Evolutionary conservation across 2,329 filamentous ascomycete species (phyloP).

Genomic region (Thielaviopsis populi): DNA sequence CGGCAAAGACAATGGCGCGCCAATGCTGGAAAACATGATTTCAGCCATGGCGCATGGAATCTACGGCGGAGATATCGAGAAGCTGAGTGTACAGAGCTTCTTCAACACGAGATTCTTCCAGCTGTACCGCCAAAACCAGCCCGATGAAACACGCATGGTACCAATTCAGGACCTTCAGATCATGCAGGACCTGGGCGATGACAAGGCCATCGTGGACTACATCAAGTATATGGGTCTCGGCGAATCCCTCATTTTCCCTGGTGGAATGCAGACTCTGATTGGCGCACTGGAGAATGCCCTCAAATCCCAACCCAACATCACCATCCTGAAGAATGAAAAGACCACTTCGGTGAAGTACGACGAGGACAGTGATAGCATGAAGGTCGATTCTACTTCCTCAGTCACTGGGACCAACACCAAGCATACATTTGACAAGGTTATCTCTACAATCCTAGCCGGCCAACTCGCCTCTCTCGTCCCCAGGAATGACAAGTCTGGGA

Average conservation of each 20-base stretch:
- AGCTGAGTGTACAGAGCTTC: constrained; percentile 57
- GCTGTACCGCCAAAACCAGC: constrained; percentile 16
- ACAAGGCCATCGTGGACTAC: constrained; percentile 20
- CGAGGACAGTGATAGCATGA: neutral
- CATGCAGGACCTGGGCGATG: constrained; percentile 22
- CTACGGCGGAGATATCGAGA: constrained; percentile 76
- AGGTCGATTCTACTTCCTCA: neutral
- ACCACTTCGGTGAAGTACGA: constrained; percentile 12
- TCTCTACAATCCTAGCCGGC: constrained; percentile 47
- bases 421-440: constrained; percentile 38
- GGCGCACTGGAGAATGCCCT: constrained; percentile 24
- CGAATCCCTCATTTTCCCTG: constrained; percentile 17
- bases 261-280: constrained; percentile 49
- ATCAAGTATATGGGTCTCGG: constrained; percentile 16
- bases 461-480: constrained; percentile 25
- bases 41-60: constrained; percentile 76
- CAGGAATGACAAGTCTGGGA: constrained; percentile 21
- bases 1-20: constrained; percentile 16
- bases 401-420: neutral
- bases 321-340: constrained; percentile 18
- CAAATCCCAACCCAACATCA: constrained; percentile 10
- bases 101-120: constrained; percentile 30
- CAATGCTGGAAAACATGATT: constrained; percentile 52
- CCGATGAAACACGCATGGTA: constrained; percentile 20
- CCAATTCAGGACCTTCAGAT: constrained; percentile 23